These are phyloP conservation scores for Cercospora janseana DNA, from an alignment of 2,329 filamentous ascomycete species.

Conservation along the genomic window DNA sequence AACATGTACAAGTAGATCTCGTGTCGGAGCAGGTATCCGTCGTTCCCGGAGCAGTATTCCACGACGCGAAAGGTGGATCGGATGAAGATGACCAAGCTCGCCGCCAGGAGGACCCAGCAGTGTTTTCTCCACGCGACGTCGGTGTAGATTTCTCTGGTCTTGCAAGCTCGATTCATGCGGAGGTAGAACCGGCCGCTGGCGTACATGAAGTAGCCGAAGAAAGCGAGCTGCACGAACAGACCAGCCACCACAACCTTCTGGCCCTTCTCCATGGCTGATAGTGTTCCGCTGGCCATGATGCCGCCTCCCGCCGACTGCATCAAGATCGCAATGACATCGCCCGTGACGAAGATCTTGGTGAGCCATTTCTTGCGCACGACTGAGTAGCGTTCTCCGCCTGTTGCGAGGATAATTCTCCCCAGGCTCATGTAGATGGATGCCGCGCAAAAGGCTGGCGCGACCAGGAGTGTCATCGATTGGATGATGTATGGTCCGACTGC, in stretches of 20 bases:
- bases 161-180: constrained; percentile 23
- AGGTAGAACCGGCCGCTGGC: constrained; percentile 34
- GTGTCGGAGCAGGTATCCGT: constrained; percentile 45
- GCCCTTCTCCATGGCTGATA: constrained; percentile 33
- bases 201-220: constrained; percentile 52
- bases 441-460: constrained; percentile 52
- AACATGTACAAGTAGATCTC: constrained; percentile 29
- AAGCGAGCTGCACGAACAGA: constrained; percentile 51
- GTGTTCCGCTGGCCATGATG: constrained; percentile 2
- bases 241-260: constrained; percentile 50
- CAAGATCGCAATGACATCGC: constrained; percentile 50
- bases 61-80: constrained; percentile 50
- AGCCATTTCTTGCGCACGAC: constrained; percentile 47
- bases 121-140: constrained; percentile 37
- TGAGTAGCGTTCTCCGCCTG: constrained; percentile 43
- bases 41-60: constrained; percentile 49
- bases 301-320: constrained; percentile 38
- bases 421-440: constrained; percentile 53
- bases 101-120: constrained; percentile 45
- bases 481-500: constrained; percentile 46
- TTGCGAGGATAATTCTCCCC: constrained; percentile 45
- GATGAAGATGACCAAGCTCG: constrained; percentile 48
- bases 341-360: constrained; percentile 50
- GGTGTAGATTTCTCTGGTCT: constrained; percentile 1
- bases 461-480: constrained; percentile 48